A percentile compares a stretch with the other conserved stretches of the same genome.
phyloP scores from a whole-genome alignment of 164 flowering plant species.

The Cinnamomum chago region DNA sequence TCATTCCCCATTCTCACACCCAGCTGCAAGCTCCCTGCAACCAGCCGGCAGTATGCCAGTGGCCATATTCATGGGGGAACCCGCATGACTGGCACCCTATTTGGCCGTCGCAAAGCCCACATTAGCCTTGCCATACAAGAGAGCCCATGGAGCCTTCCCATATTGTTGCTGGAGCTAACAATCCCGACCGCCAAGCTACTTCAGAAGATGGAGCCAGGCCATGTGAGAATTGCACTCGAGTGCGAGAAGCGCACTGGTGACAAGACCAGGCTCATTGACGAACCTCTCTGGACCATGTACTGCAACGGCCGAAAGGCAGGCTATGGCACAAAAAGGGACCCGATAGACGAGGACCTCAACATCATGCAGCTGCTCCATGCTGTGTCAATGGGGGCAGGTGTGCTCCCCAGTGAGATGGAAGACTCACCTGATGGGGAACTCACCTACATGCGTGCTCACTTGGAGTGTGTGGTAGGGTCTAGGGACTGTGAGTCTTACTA shows the following conservation, averaged over 20 bases:
- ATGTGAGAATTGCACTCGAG: slow-evolving; percentile 72
- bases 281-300: slow-evolving; percentile 74
- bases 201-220: slow-evolving; percentile 68
- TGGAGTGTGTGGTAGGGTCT: slow-evolving; percentile 61
- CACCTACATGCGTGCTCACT: slow-evolving; percentile 62
- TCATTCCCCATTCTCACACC: slow-evolving; percentile 60
- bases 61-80: slow-evolving; percentile 35
- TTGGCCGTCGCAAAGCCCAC: slow-evolving; percentile 58
- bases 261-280: slow-evolving; percentile 49
- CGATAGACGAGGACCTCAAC: slow-evolving; percentile 58
- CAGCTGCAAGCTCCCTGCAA: slow-evolving; percentile 44
- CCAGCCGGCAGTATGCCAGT: slow-evolving; percentile 10
- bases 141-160: slow-evolving; percentile 48
- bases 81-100: slow-evolving; percentile 69
- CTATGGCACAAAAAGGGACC: slow-evolving; percentile 57
- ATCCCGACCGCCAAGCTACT: slow-evolving; percentile 60
- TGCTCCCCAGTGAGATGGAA: slow-evolving; percentile 32
- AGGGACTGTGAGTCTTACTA: slow-evolving; percentile 73
- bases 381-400: slow-evolving; percentile 74
- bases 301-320: slow-evolving; percentile 72
- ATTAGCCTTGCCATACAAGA: slow-evolving; percentile 67
- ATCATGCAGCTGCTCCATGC: slow-evolving; percentile 63
- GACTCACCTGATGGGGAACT: slow-evolving; percentile 45
- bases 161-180: slow-evolving; percentile 62
- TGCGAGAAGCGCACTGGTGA: slow-evolving; percentile 45